Conservation (phyloP, 148 eudicot species). For the Vaccinium corymbosum region DNA sequence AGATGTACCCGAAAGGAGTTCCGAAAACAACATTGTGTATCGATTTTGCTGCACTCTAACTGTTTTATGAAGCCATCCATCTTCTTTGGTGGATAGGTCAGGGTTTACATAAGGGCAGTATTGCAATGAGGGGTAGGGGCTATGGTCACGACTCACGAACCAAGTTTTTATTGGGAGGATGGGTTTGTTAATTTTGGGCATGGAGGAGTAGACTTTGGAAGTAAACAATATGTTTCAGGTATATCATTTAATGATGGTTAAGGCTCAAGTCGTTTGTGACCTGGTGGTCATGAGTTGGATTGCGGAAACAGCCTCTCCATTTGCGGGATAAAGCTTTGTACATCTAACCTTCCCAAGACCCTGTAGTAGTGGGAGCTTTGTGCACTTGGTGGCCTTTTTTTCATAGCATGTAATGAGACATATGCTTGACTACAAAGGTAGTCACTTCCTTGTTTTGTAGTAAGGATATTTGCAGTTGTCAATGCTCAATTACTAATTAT, state of each 20-base stretch:
- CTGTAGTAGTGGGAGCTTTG: neutral
- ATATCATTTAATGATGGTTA: neutral
- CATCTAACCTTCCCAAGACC: neutral
- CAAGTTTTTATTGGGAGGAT: neutral
- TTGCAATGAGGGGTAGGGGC: neutral
- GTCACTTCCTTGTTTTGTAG: constrained; percentile 6
- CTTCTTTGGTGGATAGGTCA: neutral
- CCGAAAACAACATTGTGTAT: neutral
- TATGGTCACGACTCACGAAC: neutral
- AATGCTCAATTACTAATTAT: neutral
- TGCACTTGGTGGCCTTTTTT: neutral
- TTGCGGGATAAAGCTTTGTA: neutral
- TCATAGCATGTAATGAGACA: neutral
- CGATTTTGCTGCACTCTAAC: neutral
- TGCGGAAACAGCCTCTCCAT: neutral
- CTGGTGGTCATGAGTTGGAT: neutral
- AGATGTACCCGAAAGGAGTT: neutral
- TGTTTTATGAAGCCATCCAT: neutral
- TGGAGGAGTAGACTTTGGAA: neutral
- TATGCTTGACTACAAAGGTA: neutral
- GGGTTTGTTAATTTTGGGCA: neutral
- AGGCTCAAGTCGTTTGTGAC: neutral
- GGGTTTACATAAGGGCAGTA: constrained; percentile 3
- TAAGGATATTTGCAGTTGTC: neutral
- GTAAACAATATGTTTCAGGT: neutral